Evolutionary conservation across 805 yeast species (phyloP).

Genomic region (Isabelozyma pseudorhagii): DNA sequence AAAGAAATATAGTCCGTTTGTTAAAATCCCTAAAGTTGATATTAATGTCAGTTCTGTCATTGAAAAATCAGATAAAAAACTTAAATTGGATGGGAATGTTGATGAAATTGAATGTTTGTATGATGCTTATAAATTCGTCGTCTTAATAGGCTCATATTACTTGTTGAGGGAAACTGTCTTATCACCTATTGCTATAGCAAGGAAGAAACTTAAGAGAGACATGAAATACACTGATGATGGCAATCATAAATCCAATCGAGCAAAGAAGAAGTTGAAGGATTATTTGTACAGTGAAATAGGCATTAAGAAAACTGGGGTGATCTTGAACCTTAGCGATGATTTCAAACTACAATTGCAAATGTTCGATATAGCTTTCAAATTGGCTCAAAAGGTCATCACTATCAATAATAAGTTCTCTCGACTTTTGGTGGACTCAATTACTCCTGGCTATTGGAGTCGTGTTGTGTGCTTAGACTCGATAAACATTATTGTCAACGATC

Average conservation of each 20-base stretch:
- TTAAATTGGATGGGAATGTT: constrained; percentile 10
- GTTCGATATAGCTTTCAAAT: constrained; percentile 11
- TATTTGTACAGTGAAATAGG: constrained; percentile 9
- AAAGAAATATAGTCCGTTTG: constrained; percentile 9
- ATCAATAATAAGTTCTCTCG: constrained; percentile 29
- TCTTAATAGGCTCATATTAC: constrained; percentile 30
- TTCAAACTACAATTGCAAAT: constrained; percentile 48
- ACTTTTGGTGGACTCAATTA: constrained; percentile 47
- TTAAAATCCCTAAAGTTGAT: constrained; percentile 19
- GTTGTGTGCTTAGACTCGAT: constrained; percentile 39
- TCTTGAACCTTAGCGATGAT: constrained; percentile 44
- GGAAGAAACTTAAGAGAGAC: constrained; percentile 20
- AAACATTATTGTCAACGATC: constrained; percentile 8
- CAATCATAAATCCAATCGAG: neutral
- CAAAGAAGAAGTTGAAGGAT: constrained; percentile 3
- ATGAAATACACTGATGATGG: constrained; percentile 6
- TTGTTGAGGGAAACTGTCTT: constrained; percentile 26
- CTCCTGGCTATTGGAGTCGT: constrained; percentile 47
- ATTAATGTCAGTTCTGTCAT: constrained; percentile 7
- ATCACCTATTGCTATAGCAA: constrained; percentile 23
- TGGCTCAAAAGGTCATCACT: constrained; percentile 5
- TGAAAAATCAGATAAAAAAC: constrained; percentile 4
- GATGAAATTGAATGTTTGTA: constrained; percentile 15
- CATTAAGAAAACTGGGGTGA: constrained; percentile 17
- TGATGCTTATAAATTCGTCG: constrained; percentile 30